Base-by-base conservation (phyloP, 805 yeast species). In the Metschnikowia lunata region DNA sequence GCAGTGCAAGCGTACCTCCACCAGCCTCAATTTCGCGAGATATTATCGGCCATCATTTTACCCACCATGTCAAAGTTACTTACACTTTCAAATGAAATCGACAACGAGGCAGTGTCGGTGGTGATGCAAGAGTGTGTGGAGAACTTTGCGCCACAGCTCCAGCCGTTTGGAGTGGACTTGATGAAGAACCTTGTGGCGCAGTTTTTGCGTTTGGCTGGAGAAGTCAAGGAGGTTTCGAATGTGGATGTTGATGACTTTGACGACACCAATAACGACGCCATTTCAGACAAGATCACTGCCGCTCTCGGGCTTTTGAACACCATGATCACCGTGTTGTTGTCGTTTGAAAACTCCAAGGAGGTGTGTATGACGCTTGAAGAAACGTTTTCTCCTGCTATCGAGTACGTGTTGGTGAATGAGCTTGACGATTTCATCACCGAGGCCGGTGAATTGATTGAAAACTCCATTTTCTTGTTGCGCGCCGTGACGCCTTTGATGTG, bases 61-160 rank as follows among this genome's bases (percentile, higher is more conserved):
- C 86, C 85, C 31, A 80, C 90, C 1, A 87, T 93, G 88, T 87
- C 88, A 50, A 82, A 78, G 52, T 69, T 93, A 45, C 70, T 91
- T 51, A 77, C 75, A 8, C 66, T 91, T 37, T 82, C 95, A 4
- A 83, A 87, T 57, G 82, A 82, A 46, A 80, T 90, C 51, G 99
- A 91, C 57, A 81, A 85, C 46, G 99, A 93, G 59, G 78, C 89
- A 1, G 76, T 93, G 27, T 80, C 95, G 18, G 85, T 84, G 23
- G 96, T 91, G 7, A 88, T 91, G 84, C 98, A 91, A 70, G 97
- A 90, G 56, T 84, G 93, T 60, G 97, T 91, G 28, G 97, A 90
- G 59, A 80, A 78, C 46, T 93, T 85, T 64, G 76, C 95, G 6
- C 86, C 83, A 51, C 95, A 91, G 63, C 72, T 91, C 54, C 93